phyloP scores from a whole-genome alignment of 495 filamentous ascomycete genomes.

The Cryomyces minteri region DNA sequence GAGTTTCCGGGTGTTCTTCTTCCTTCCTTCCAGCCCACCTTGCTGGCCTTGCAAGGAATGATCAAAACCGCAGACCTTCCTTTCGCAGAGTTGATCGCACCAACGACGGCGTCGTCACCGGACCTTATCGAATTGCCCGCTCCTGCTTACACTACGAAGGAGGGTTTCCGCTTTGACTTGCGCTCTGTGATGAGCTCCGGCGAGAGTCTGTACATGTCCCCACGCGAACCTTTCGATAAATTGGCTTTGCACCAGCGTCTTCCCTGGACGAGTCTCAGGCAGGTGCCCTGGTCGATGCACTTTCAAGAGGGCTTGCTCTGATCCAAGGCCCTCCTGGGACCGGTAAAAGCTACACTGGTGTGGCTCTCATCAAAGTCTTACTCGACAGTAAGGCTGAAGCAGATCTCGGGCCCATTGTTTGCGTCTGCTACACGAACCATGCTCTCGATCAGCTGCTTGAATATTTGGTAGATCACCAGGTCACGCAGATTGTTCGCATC shows the following conservation, averaged over 20 bases:
- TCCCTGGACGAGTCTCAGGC: constrained; percentile 42
- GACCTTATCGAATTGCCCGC: constrained; percentile 20
- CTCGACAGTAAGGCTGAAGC: constrained; percentile 33
- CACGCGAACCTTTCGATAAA: constrained; percentile 22
- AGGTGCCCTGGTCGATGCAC: constrained; percentile 31
- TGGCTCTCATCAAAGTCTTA: constrained; percentile 41
- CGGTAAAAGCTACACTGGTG: constrained; percentile 49
- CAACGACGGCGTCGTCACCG: constrained; percentile 8
- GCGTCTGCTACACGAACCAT: constrained; percentile 57
- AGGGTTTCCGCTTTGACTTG: constrained; percentile 35
- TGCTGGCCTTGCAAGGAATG: constrained; percentile 46
- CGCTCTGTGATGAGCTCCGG: constrained; percentile 25
- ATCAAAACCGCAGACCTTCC: constrained; percentile 29
- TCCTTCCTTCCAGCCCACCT: constrained; percentile 44
- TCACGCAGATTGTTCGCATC: constrained; percentile 48
- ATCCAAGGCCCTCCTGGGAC: constrained; percentile 76
- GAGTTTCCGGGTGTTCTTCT: constrained; percentile 57
- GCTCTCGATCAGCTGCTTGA: constrained; percentile 59
- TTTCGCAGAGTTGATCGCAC: constrained; percentile 39
- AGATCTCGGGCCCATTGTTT: constrained; percentile 44
- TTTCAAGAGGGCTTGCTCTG: constrained; percentile 37
- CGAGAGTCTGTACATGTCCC: constrained; percentile 17
- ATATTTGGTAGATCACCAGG: constrained; percentile 33
- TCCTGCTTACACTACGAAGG: constrained; percentile 32
- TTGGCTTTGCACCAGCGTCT: constrained; percentile 23